A percentile compares a stretch with the other conserved stretches of the same genome.
Conservation (phyloP, 2,329 filamentous ascomycete genomes). For the Rutstroemia sp. region DNA sequence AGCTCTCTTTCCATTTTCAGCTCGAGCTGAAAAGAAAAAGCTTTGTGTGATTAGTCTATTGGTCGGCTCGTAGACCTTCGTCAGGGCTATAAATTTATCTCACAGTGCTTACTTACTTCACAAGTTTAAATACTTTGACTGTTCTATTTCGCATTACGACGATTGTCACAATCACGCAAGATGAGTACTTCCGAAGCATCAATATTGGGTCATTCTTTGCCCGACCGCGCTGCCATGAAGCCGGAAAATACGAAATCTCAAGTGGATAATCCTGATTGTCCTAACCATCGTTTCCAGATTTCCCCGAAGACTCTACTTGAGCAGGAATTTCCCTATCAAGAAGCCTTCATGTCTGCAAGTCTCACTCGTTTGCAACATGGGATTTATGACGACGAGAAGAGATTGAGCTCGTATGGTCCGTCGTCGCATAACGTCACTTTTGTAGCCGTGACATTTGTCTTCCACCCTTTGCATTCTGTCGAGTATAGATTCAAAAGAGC, state of each 20-base stretch:
- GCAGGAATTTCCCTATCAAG: conserved; percentile 2
- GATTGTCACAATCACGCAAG: background rate
- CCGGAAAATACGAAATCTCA: background rate
- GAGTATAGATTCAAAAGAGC: conserved; percentile 2
- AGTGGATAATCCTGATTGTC: background rate
- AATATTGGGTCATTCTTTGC: background rate
- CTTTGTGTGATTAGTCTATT: too few relatives aligned
- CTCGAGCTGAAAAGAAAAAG: too few relatives aligned
- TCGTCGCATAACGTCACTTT: background rate
- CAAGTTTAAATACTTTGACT: too few relatives aligned
- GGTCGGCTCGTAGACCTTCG: too few relatives aligned
- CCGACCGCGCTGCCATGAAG: background rate
- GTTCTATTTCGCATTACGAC: too few relatives aligned
- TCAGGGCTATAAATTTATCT: too few relatives aligned
- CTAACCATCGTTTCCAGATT: conserved; percentile 2
- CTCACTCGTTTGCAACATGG: conserved; percentile 3
- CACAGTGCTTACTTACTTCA: too few relatives aligned
- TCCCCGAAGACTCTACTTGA: conserved; percentile 1
- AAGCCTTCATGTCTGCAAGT: conserved; percentile 6
- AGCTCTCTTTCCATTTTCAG: too few relatives aligned
- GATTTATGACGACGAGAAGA: conserved; percentile 1
- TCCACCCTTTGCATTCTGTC: conserved; percentile 3
- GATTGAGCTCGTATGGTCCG: background rate
- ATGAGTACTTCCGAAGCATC: background rate
- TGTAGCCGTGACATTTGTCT: conserved; percentile 3